Conservation (phyloP, 805 yeast species). For the Suhomyces xylopsoci region DNA sequence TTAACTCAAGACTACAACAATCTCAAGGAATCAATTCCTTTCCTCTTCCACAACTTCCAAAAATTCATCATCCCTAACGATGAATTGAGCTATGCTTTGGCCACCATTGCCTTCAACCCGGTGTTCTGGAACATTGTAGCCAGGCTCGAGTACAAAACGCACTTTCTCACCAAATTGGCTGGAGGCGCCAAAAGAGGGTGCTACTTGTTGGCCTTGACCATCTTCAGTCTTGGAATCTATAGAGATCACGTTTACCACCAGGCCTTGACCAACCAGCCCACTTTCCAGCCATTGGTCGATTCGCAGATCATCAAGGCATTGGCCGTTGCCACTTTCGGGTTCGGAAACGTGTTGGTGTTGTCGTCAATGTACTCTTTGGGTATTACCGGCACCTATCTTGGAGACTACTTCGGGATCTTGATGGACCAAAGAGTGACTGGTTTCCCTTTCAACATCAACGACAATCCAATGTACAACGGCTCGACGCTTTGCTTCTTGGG, state of each 20-base stretch:
- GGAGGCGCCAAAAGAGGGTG: constrained; percentile 75
- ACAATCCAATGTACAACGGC: constrained; percentile 97
- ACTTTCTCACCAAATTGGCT: constrained; percentile 68
- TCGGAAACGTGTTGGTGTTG: constrained; percentile 79
- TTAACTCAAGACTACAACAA: constrained; percentile 7
- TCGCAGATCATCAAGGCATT: constrained; percentile 38
- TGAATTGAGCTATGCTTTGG: constrained; percentile 42
- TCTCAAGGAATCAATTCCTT: constrained; percentile 15
- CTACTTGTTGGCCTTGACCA: constrained; percentile 75
- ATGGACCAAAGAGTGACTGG: constrained; percentile 87
- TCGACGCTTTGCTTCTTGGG: constrained; percentile 88
- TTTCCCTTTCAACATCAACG: constrained; percentile 87
- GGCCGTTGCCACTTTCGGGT: constrained; percentile 54
- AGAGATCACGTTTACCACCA: constrained; percentile 73
- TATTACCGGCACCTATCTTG: constrained; percentile 92
- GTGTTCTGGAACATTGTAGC: constrained; percentile 95
- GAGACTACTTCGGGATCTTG: constrained; percentile 95
- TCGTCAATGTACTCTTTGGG: constrained; percentile 91
- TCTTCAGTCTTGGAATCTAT: constrained; percentile 78
- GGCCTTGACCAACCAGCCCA: constrained; percentile 72
- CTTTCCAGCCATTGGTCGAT: constrained; percentile 51
- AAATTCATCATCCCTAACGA: constrained; percentile 20
- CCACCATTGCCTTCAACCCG: constrained; percentile 84
- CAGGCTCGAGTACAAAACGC: constrained; percentile 75
- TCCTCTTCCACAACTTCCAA: constrained; percentile 16